A percentile compares a stretch with the other conserved stretches of the same genome.
Evolutionary conservation across 345 rosid species (phyloP).

Genomic region (Salix dunnii): DNA sequence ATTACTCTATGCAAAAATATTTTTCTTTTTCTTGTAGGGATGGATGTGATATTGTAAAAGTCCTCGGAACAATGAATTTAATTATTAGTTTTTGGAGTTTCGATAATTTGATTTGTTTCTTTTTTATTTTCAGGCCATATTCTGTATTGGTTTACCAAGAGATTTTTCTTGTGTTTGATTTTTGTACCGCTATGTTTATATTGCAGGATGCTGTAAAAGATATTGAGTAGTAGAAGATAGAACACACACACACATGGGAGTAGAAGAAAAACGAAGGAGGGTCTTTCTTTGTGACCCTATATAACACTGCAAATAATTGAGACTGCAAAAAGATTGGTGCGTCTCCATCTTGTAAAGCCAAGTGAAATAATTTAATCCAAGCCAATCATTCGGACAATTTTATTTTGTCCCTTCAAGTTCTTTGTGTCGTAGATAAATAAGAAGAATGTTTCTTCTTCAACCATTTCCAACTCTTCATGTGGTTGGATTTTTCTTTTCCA

Average conservation of each 20-base stretch:
- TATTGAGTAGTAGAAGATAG: slow-evolving; percentile 47
- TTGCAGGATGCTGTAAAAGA: slow-evolving; percentile 73
- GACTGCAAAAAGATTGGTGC: slow-evolving; percentile 6
- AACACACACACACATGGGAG: neutral
- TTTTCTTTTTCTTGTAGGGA: neutral
- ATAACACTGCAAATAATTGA: neutral
- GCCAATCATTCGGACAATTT: neutral
- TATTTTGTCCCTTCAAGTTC: neutral
- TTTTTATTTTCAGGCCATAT: neutral
- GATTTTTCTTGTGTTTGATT: neutral
- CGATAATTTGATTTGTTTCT: neutral
- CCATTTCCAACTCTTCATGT: no score
- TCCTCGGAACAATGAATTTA: neutral
- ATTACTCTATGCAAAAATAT: neutral
- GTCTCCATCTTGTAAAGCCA: slow-evolving; percentile 15
- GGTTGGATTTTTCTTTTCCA: neutral
- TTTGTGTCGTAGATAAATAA: neutral
- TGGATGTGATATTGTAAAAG: neutral
- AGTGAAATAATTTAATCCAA: neutral
- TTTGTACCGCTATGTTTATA: neutral
- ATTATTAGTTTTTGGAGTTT: neutral
- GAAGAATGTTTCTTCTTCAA: neutral
- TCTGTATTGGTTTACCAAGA: neutral
- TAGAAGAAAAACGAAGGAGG: neutral
- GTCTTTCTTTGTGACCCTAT: neutral